phyloP scores from a whole-genome alignment of 192 early-diverging fungal species.

The Podila clonocystis region DNA sequence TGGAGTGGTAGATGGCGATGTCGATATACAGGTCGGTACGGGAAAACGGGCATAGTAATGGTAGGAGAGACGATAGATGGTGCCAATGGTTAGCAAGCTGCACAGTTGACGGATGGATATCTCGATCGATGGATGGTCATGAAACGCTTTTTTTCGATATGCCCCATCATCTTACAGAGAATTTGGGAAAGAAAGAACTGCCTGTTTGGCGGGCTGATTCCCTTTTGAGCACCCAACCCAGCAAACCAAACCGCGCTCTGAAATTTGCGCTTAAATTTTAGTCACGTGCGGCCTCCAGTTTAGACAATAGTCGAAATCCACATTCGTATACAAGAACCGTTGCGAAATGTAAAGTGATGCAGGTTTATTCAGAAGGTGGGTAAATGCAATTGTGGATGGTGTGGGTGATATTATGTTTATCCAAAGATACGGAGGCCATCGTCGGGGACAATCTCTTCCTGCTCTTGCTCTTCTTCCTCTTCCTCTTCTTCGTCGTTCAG shows the following conservation, averaged over 20 bases:
- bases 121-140: constrained; percentile 35
- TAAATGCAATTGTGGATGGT: constrained; percentile 13
- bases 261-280: not conserved
- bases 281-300: too few species aligned
- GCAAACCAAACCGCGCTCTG: not conserved
- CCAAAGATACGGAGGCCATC: constrained; percentile 53
- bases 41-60: not conserved
- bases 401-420: constrained; percentile 3
- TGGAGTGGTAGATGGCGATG: not conserved
- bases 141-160: not conserved
- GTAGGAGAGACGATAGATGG: not conserved
- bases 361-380: not conserved
- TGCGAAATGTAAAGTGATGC: not conserved
- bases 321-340: too few species aligned
- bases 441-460: constrained; percentile 30
- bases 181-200: constrained; percentile 9
- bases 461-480: constrained; percentile 31
- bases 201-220: not conserved
- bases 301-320: too few species aligned
- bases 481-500: constrained; percentile 48
- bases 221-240: constrained; percentile 6
- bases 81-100: constrained; percentile 2
- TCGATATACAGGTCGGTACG: not conserved
- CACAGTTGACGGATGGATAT: constrained; percentile 30
- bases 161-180: constrained; percentile 5